Conservation (phyloP, 2,329 filamentous ascomycete species). For the Cryoendolithus antarcticus region DNA sequence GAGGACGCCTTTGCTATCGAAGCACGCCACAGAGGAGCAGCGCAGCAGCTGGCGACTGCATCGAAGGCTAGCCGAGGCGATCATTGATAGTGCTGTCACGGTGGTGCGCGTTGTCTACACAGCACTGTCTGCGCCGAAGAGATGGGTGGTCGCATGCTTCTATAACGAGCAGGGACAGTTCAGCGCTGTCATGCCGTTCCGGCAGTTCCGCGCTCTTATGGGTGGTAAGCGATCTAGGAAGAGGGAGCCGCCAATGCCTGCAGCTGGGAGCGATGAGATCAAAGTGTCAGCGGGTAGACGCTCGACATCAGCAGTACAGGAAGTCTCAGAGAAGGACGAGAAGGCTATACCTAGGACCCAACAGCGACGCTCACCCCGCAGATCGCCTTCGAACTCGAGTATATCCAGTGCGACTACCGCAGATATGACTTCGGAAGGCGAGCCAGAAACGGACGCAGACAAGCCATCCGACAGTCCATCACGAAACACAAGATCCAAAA, state of each 20-base stretch:
- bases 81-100: constrained; percentile 41
- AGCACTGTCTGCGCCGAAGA: constrained; percentile 64
- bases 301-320: no score
- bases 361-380: no score
- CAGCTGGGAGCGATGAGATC: background rate
- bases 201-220: constrained; percentile 39
- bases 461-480: constrained; percentile 29
- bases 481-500: constrained; percentile 53
- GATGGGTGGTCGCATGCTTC: constrained; percentile 72
- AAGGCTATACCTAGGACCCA: no score
- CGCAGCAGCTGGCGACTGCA: constrained; percentile 39
- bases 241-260: constrained; percentile 1
- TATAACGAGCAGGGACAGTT: constrained; percentile 71
- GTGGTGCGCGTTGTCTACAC: constrained; percentile 68
- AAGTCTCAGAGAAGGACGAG: no score
- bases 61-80: constrained; percentile 55
- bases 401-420: no score
- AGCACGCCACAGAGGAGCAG: constrained; percentile 12
- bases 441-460: constrained; percentile 40
- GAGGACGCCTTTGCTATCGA: constrained; percentile 53
- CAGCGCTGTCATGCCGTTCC: constrained; percentile 61
- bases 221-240: background rate
- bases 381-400: no score
- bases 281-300: no score
- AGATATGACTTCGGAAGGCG: no score